phyloP scores from a whole-genome alignment of 1,284 basidiomycete genomes.

The Lignosus rhinocerotis region DNA sequence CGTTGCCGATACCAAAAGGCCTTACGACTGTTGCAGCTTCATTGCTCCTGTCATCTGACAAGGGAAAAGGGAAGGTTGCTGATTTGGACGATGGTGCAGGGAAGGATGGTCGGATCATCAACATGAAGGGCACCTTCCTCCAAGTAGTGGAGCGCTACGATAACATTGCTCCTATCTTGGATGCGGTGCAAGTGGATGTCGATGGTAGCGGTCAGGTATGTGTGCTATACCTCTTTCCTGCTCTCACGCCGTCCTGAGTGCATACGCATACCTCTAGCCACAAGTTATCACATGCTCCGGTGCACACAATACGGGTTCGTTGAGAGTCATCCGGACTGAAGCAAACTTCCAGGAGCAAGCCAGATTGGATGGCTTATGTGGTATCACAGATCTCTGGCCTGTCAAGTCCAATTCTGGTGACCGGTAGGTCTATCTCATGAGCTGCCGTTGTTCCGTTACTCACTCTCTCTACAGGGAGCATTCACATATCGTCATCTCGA shows the following conservation, averaged over 20 bases:
- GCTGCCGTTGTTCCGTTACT: neutral
- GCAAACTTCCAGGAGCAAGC: constrained; percentile 79
- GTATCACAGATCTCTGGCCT: constrained; percentile 67
- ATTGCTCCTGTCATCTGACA: constrained; percentile 11
- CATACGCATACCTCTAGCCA: constrained; percentile 37
- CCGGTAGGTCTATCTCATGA: constrained; percentile 41
- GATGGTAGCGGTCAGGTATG: constrained; percentile 77
- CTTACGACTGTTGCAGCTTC: constrained; percentile 42
- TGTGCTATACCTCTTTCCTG: neutral
- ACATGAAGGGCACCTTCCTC: constrained; percentile 51
- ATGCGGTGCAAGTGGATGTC: constrained; percentile 77
- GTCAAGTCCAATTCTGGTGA: constrained; percentile 52
- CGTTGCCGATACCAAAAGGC: constrained; percentile 51
- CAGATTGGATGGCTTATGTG: constrained; percentile 57
- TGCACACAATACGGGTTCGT: constrained; percentile 75
- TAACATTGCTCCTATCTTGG: constrained; percentile 88
- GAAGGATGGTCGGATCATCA: constrained; percentile 48
- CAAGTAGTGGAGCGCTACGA: constrained; percentile 65
- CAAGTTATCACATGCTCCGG: constrained; percentile 92
- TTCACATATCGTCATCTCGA: constrained; percentile 60
- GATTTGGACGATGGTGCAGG: constrained; percentile 21
- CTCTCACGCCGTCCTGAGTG: neutral
- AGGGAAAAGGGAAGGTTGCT: constrained; percentile 22
- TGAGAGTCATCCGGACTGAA: constrained; percentile 84
- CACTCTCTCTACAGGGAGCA: constrained; percentile 40